phyloP scores from a whole-genome alignment of 2,329 filamentous ascomycete species.

The Harringtonia lauricola region DNA sequence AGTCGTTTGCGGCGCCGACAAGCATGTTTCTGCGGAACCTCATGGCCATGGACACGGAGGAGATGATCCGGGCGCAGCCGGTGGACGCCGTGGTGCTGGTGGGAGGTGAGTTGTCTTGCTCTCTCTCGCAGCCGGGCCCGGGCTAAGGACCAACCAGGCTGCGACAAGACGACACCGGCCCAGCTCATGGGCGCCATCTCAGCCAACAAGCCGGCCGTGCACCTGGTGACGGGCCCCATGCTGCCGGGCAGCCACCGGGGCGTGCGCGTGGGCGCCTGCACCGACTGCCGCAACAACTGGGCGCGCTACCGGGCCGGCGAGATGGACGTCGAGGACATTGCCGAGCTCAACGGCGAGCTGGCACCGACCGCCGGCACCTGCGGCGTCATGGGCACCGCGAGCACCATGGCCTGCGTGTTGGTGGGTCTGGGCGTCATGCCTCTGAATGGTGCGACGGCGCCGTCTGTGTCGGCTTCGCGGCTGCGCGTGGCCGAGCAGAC shows the following conservation, averaged over 20 bases:
- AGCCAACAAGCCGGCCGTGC: conserved; percentile 60
- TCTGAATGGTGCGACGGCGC: conserved; percentile 65
- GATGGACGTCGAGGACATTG: conserved; percentile 62
- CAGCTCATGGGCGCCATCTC: conserved; percentile 69
- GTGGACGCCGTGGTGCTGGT: conserved; percentile 58
- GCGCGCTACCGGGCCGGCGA: conserved; percentile 53
- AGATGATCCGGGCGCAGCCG: conserved; percentile 65
- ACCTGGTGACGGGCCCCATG: conserved; percentile 61
- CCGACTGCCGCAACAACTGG: conserved; percentile 66
- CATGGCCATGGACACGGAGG: conserved; percentile 73
- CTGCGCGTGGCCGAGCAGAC: conserved; percentile 72
- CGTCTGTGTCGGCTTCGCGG: conserved; percentile 67
- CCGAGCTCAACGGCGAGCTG: conserved; percentile 59
- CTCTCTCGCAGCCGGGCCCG: not conserved
- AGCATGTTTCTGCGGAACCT: conserved; percentile 66
- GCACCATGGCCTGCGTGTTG: conserved; percentile 78
- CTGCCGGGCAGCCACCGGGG: not conserved
- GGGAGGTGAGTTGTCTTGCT: conserved; percentile 35
- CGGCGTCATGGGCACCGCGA: conserved; percentile 86
- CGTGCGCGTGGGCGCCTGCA: conserved; percentile 56
- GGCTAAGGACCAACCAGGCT: conserved; percentile 36
- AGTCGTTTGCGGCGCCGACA: conserved; percentile 58
- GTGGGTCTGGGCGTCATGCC: conserved; percentile 75
- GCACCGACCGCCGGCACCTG: conserved; percentile 71
- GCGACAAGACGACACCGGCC: conserved; percentile 64